Evolutionary conservation across 306 rosid species (phyloP), one percentile per base, ranked within the genome.

Genomic region (Lagenaria siceraria): DNA sequence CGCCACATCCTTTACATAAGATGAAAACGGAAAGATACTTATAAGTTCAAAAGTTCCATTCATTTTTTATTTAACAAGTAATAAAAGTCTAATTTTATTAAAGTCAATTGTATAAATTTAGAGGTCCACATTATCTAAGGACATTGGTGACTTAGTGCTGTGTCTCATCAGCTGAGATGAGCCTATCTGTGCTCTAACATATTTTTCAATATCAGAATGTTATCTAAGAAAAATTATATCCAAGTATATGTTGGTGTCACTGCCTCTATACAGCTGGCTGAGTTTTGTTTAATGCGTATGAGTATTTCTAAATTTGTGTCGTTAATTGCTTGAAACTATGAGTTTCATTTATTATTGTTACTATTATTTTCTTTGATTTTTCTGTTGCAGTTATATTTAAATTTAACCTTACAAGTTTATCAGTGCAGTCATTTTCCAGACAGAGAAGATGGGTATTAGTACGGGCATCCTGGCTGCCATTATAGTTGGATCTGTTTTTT

Each of bases 401-500:
- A 38, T 79, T 15, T 48, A 46, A 13, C 72, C 58, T 18, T 24
- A 43, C 42, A 77, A 42, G 42, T 75, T 12, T 71, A 52, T 17
- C 81, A 81, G 77, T 59, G 38, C 55, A 87, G 91, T 90, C 54
- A 58, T n/a, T 77, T 6, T 15, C 58, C 54, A 62, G 77, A 31
- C 72, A 27, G 78, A 5, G 79, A 78, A 59, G 80, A 60, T 10
- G n/a, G 64, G 82, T 54, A 74, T 54, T 83, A 82, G 76, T 48
- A 62, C 49, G 13, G 90, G 89, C 60, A 22, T 84, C 77, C 46
- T 80, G 78, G 89, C 75, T 71, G 90, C 80, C 27, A 65, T 83
- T 55, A 63, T 85, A 76, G 25, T 85, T 54, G 98, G 87, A 74
- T 85, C 87, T 48, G 75, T 81, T 81, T 83, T 87, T 29, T 77